These are phyloP conservation scores for Monosporozyma siamensis DNA, from an alignment of 805 yeast species.

Conservation along the genomic window DNA sequence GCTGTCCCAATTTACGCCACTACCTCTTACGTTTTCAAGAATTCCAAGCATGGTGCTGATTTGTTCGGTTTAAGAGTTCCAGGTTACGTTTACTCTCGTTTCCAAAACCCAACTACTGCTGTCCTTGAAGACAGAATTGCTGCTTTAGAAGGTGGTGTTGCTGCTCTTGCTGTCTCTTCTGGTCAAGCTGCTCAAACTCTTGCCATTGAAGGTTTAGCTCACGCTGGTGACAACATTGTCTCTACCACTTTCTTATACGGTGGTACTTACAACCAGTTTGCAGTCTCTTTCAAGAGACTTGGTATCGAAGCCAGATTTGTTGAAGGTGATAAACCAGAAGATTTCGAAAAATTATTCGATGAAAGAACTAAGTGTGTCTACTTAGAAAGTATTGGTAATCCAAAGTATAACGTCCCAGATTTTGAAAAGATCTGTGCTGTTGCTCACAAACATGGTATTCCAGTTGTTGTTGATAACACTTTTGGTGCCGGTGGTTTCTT, in stretches of 20 bases:
- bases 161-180: constrained; percentile 83
- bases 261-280: constrained; percentile 93
- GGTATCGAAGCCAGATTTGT: constrained; percentile 85
- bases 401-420: constrained; percentile 87
- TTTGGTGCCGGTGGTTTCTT: constrained; percentile 94
- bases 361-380: constrained; percentile 83
- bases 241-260: constrained; percentile 86
- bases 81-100: constrained; percentile 82
- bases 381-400: constrained; percentile 87
- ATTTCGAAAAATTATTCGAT: constrained; percentile 65
- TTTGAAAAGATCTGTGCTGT: constrained; percentile 64
- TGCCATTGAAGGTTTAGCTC: constrained; percentile 77
- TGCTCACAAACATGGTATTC: constrained; percentile 81
- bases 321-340: constrained; percentile 65
- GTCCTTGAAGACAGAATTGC: constrained; percentile 88
- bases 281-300: constrained; percentile 79
- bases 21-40: constrained; percentile 77
- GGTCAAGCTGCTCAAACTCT: constrained; percentile 94
- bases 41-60: constrained; percentile 88
- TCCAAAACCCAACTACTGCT: constrained; percentile 88
- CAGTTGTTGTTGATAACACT: constrained; percentile 90
- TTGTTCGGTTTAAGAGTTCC: constrained; percentile 75
- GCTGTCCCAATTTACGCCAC: constrained; percentile 94
- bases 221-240: constrained; percentile 80
- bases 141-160: constrained; percentile 86